Evolutionary conservation across 2,329 filamentous ascomycete genomes (phyloP), one percentile per base, ranked within the genome.

Genomic region (Colletotrichum phormii): DNA sequence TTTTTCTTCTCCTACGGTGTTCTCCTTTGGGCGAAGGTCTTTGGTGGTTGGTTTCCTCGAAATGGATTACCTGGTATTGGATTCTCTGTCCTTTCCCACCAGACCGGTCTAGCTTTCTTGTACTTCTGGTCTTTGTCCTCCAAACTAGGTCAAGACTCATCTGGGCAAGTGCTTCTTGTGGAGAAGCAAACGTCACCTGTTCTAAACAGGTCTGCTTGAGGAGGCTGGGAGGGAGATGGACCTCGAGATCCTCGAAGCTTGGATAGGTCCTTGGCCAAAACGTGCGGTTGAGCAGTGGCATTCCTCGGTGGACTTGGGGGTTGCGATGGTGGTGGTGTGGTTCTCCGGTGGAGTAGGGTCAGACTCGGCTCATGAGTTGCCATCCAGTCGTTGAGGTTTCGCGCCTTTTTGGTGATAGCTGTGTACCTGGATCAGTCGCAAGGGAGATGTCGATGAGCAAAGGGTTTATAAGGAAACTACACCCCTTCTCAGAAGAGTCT

Each of bases 401-500:
- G 26, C 42, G 26, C 46, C 22, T 42, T 22, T 51, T 35, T 26
- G 55, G 46, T 58, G 66, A 70, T 65, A 26, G 26, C 26, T 54
- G 9, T 29, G 57, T 67, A 24, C 63, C 51, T 71, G 63, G 57
- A 51, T 70, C 67, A 22, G 24, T 59, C 42, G 69, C 26, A 72
- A 72, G 70, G 70, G 65, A 64, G 26, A 37, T 35, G 22, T 6
- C 12, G 54, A 71, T 15, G 54, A 31, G 42, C 59, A 35, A 69
- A 22, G 18, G 22, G 62, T 57, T 72, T n/a, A 73, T 73, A 73
- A 73, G 60, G 49, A 61, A 49, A 18, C 37, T 42, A 42, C 42
- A 49, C 42, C 42, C 42, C 42, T 46, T n/a, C n/a, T 42, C 37
- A 7, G 13, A 12, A 66, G 24, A 9, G 35, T 53, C 60, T 37